phyloP scores from a whole-genome alignment of 1,139 yeast species.

The Candida albicans region DNA sequence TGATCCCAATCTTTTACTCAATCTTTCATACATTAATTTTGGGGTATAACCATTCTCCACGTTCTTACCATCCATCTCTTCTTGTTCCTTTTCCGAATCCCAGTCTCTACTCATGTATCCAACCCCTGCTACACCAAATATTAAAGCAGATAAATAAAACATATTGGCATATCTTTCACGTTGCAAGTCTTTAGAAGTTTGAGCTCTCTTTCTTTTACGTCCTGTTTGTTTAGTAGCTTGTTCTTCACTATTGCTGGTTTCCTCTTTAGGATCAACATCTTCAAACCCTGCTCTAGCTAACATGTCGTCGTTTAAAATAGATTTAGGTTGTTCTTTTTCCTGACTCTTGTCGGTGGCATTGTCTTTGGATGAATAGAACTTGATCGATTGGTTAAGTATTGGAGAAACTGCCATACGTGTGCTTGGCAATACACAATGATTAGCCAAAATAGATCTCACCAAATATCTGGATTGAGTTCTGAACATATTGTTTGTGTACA shows the following conservation, averaged over 20 bases:
- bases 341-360: conserved; percentile 21
- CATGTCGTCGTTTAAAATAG: conserved; percentile 78
- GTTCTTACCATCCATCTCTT: conserved; percentile 46
- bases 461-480: conserved; percentile 11
- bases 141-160: conserved; percentile 64
- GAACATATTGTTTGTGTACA: conserved; percentile 4
- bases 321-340: conserved; percentile 40
- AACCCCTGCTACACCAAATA: conserved; percentile 60
- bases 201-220: conserved; percentile 53
- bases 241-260: conserved; percentile 10
- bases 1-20: conserved; percentile 68
- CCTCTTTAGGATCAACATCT: conserved; percentile 23
- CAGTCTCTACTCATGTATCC: conserved; percentile 84
- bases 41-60: conserved; percentile 72
- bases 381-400: conserved; percentile 5
- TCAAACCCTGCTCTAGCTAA: conserved; percentile 83
- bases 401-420: conserved; percentile 2
- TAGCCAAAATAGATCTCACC: conserved; percentile 5
- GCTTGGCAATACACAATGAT: conserved; percentile 4
- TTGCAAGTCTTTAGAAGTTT: conserved; percentile 61
- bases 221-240: neutral
- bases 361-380: conserved; percentile 22
- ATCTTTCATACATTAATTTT: conserved; percentile 63
- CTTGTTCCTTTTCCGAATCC: conserved; percentile 75
- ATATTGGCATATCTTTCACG: conserved; percentile 67